Evolutionary conservation across 163 green algal species (phyloP), one percentile per base, ranked within the genome.

Genomic region (Scenedesmus sp.): DNA sequence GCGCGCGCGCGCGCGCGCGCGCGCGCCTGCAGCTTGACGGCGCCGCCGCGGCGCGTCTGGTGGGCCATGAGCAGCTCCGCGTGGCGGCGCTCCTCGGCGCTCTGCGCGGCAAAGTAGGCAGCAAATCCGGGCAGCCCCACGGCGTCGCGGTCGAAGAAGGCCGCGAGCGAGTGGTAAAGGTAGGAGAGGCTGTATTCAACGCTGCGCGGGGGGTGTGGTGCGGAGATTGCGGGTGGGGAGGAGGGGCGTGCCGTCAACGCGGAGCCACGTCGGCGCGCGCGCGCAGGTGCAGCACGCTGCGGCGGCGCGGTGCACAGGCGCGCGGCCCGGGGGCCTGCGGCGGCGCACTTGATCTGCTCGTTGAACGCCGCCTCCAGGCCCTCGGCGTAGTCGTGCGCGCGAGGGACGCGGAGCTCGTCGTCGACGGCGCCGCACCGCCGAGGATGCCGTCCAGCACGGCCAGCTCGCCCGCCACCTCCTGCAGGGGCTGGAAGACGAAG

Each of bases 121-220:
- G 95, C 93, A 51, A 99, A 87, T 50, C 95, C 95, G 11, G 89
- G 90, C 66, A 99, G 89, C 14, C 77, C 92, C 24, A 99, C 92
- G 80, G 94, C 92, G 83, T 94, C 94, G 24, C 95, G 90, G 77
- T 96, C 90, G 67, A 98, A 98, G 88, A 94, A 99, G 17, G 88
- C 82, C 28, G 87, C 93, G 75, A 99, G 84, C 11, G 91, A 80
- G 77, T 97, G 94, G 87, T 99, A 98, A 50, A 98, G 87, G 78
- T 98, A 98, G 31, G 82, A 92, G 34, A 98, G 89, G 63, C 89
- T 96, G 88, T 96, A 97, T 91, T 98, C 94, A 45, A 97, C 91
- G 85, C 91, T 95, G 88, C 11, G 18, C 42, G 60, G 29, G 18
- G 22, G 15, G 13, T 0, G n/a, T 73, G 63, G 18, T 54, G 36